Conservation (phyloP, 1,284 basidiomycete genomes). For the Melampsora larici-populina region DNA sequence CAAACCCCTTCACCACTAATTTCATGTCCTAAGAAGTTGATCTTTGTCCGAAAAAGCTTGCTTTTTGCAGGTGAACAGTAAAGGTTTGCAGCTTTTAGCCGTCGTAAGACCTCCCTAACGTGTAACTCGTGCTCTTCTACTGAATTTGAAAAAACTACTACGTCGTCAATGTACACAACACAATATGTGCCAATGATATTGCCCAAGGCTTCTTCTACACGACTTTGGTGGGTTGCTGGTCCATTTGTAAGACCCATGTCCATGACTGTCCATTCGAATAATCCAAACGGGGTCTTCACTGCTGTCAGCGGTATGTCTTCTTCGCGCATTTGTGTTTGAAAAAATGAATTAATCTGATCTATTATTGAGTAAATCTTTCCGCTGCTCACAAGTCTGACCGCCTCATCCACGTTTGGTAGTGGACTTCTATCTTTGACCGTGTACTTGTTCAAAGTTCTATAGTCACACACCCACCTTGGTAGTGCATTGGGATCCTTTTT, state of each 20-base stretch:
- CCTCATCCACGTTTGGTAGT: slow-evolving; percentile 27
- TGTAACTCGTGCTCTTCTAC: slow-evolving; percentile 53
- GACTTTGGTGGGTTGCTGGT: too few species aligned
- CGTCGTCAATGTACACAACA: slow-evolving; percentile 58
- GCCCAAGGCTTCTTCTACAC: slow-evolving; percentile 43
- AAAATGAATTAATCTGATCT: too few species aligned
- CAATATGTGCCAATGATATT: slow-evolving; percentile 54
- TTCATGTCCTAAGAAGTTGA: too few species aligned
- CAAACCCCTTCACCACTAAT: slow-evolving; percentile 53
- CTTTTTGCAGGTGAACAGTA: background rate
- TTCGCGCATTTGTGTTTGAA: slow-evolving; percentile 56
- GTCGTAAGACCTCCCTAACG: background rate
- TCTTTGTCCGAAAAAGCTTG: too few species aligned
- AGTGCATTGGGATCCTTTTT: too few species aligned
- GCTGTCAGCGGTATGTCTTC: too few species aligned
- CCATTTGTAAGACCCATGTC: too few species aligned
- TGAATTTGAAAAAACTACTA: slow-evolving; percentile 56
- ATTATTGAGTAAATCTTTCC: slow-evolving; percentile 53
- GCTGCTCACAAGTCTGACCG: background rate
- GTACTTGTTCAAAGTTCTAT: too few species aligned
- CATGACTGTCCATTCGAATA: too few species aligned
- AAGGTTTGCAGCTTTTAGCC: background rate
- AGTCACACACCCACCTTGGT: too few species aligned
- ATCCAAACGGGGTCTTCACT: too few species aligned
- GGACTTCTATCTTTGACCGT: slow-evolving; percentile 44